Conservation (phyloP, 345 rosid species). For the Eucalyptus lansdowneana region DNA sequence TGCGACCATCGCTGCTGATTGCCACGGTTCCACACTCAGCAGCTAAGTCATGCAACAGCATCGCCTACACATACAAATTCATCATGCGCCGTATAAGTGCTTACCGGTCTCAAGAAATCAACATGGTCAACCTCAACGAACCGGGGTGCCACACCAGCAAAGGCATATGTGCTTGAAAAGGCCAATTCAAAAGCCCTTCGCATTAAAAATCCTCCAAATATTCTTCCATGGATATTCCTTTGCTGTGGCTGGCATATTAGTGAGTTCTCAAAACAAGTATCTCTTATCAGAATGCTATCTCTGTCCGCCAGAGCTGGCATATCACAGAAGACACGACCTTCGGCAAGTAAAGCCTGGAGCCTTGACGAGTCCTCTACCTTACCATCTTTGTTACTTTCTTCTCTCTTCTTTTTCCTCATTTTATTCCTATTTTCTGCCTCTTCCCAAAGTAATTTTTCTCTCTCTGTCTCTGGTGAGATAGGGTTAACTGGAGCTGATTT, state of each 20-base stretch:
- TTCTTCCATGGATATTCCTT: conserved; percentile 75
- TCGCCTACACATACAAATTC: background rate
- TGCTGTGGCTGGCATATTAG: conserved; percentile 87
- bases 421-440: conserved; percentile 80
- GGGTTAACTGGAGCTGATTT: conserved; percentile 67
- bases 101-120: conserved; percentile 77
- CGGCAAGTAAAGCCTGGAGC: conserved; percentile 49
- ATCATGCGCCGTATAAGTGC: background rate
- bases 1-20: background rate
- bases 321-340: conserved; percentile 75
- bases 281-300: conserved; percentile 69
- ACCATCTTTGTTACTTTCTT: conserved; percentile 10
- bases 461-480: conserved; percentile 51
- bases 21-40: background rate
- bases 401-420: conserved; percentile 45
- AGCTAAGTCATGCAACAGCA: background rate
- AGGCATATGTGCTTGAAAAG: conserved; percentile 71
- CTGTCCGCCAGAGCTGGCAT: conserved; percentile 93
- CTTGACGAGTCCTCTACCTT: conserved; percentile 30
- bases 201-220: conserved; percentile 87
- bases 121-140: conserved; percentile 84
- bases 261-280: conserved; percentile 57
- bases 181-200: conserved; percentile 81
- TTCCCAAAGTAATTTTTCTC: conserved; percentile 58
- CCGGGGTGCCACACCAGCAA: conserved; percentile 72